Percentiles rank a stretch among this genome's conserved stretches.
These are phyloP conservation scores for Linum usitatissimum DNA, from an alignment of 345 rosid species.

Conservation along the genomic window DNA sequence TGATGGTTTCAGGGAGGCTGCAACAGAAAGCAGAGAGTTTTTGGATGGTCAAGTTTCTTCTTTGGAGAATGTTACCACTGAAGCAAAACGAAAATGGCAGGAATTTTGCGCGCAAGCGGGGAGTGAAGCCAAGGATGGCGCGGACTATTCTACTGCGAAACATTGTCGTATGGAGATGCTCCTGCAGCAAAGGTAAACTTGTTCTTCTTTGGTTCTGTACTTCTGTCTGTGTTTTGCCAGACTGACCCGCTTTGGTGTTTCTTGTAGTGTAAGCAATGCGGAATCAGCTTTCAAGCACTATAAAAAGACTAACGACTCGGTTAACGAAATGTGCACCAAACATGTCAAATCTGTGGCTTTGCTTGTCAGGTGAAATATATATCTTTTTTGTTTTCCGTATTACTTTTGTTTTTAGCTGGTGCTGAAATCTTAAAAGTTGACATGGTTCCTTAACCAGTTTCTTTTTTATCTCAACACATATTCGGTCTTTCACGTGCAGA, in stretches of 20 bases:
- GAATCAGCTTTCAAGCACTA: conserved; percentile 65
- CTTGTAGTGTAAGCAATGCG: conserved; percentile 46
- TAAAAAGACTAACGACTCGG: conserved; percentile 38
- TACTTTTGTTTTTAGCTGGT: neutral
- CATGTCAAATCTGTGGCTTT: conserved; percentile 41
- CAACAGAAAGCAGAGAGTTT: conserved; percentile 45
- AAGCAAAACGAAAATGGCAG: conserved; percentile 94
- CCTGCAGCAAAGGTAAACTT: conserved; percentile 59
- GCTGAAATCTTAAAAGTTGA: too few relatives aligned
- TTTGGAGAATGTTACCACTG: conserved; percentile 51
- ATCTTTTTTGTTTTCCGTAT: neutral
- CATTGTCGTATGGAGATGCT: conserved; percentile 89
- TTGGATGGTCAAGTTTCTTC: conserved; percentile 56
- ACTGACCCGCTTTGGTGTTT: conserved; percentile 4
- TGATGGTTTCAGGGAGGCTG: conserved; percentile 41
- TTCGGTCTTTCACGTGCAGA: conserved; percentile 23
- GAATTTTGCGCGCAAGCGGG: conserved; percentile 63
- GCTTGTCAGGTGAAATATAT: conserved; percentile 36
- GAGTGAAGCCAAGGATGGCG: conserved; percentile 50
- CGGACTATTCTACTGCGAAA: conserved; percentile 72
- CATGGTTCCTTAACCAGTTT: too few relatives aligned
- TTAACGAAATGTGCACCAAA: conserved; percentile 45
- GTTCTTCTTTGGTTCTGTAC: neutral
- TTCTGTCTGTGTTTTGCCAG: neutral
- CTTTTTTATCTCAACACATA: neutral